Conservation (phyloP, 768 basidiomycete genomes). For the Macrolepiota albuminosa region DNA sequence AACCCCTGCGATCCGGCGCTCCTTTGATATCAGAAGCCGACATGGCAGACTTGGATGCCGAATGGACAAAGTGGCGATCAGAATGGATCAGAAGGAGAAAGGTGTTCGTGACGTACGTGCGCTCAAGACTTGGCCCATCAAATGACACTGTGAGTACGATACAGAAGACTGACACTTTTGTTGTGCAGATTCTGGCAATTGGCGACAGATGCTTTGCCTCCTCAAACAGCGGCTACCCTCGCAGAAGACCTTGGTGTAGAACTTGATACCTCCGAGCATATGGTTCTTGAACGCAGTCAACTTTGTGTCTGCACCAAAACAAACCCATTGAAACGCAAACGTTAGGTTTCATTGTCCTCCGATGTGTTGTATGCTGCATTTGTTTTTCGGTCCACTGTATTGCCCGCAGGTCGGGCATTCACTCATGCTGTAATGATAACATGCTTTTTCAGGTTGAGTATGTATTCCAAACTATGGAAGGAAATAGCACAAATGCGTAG, state of each 20-base stretch:
- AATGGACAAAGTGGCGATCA: slow-evolving; percentile 76
- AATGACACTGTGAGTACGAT: not conserved
- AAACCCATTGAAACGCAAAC: slow-evolving; percentile 49
- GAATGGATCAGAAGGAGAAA: slow-evolving; percentile 80
- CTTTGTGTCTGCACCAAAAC: slow-evolving; percentile 40
- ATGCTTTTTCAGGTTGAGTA: not conserved
- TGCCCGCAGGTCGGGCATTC: not conserved
- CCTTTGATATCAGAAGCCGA: slow-evolving; percentile 70
- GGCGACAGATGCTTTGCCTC: slow-evolving; percentile 61
- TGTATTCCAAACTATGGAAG: not conserved
- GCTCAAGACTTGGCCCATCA: not conserved
- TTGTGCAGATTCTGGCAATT: slow-evolving; percentile 71
- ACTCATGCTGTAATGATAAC: not conserved
- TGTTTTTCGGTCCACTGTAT: not conserved
- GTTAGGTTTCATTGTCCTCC: slow-evolving; percentile 13
- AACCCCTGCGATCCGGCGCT: slow-evolving; percentile 63
- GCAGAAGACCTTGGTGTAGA: slow-evolving; percentile 83
- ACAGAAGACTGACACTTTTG: not conserved
- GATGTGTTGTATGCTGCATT: not conserved
- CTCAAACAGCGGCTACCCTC: slow-evolving; percentile 59
- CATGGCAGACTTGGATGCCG: slow-evolving; percentile 58
- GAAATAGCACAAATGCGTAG: not conserved
- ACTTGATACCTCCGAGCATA: slow-evolving; percentile 69
- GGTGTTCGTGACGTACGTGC: slow-evolving; percentile 66
- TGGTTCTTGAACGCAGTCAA: slow-evolving; percentile 54